These are phyloP conservation scores for Pholiota conissans DNA, from an alignment of 768 basidiomycete genomes.

Conservation along the genomic window DNA sequence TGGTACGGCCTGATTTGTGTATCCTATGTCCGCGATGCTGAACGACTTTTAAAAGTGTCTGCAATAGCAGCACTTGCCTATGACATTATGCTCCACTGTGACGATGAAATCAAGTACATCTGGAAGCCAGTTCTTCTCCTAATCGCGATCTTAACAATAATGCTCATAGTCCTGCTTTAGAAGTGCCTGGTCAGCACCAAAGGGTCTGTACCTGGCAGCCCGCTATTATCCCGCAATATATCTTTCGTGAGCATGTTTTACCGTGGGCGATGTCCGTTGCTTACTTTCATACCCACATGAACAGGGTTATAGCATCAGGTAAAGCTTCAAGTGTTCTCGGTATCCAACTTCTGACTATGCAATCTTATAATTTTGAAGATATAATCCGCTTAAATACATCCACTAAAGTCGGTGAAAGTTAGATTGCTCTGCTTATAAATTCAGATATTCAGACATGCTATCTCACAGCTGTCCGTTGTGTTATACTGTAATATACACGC, in stretches of 20 bases:
- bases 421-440: too few species aligned
- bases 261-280: too few species aligned
- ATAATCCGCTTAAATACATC: too few species aligned
- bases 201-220: background rate
- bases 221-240: background rate
- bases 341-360: too few species aligned
- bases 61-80: background rate
- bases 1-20: background rate
- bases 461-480: too few species aligned
- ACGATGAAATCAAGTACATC: background rate
- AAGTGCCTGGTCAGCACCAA: background rate
- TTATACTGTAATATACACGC: too few species aligned
- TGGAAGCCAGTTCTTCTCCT: background rate
- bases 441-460: too few species aligned
- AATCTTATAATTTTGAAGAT: too few species aligned
- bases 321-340: background rate
- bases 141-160: background rate
- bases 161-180: background rate
- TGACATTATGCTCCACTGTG: background rate
- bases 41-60: background rate
- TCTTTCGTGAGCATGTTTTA: background rate
- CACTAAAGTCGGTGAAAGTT: too few species aligned
- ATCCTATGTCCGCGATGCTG: background rate
- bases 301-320: background rate
- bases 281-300: too few species aligned